Evolutionary conservation across 352 stramenopile species (phyloP).

Genomic region (Pythium rhizo-oryzae): DNA sequence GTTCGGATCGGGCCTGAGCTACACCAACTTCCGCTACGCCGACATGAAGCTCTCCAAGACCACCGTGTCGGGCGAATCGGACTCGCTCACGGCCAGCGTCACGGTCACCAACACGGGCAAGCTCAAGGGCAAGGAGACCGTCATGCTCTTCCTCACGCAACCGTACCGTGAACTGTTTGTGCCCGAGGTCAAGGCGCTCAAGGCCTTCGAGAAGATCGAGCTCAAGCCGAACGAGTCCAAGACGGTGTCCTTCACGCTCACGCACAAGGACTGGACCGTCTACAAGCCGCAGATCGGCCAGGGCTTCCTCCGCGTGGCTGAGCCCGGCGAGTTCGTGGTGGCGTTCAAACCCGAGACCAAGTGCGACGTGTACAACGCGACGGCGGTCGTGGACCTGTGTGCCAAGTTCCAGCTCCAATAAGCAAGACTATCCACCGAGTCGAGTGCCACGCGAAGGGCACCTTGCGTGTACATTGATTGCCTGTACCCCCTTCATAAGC

Average conservation of each 20-base stretch:
- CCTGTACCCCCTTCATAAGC: no score
- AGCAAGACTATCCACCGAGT: not conserved
- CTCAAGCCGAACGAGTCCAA: slow-evolving; percentile 34
- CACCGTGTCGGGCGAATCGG: slow-evolving; percentile 24
- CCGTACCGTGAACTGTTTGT: slow-evolving; percentile 33
- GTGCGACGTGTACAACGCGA: slow-evolving; percentile 33
- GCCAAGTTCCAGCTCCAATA: slow-evolving; percentile 25
- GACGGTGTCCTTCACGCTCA: slow-evolving; percentile 49
- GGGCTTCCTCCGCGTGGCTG: slow-evolving; percentile 39
- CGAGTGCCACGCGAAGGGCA: no score
- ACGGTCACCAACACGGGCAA: slow-evolving; percentile 36
- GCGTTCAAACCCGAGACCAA: slow-evolving; percentile 59
- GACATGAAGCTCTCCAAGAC: slow-evolving; percentile 37
- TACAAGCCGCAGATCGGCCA: slow-evolving; percentile 48
- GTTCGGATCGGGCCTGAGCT: slow-evolving; percentile 66
- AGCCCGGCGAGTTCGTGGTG: slow-evolving; percentile 63
- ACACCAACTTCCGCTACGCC: slow-evolving; percentile 64
- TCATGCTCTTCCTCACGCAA: slow-evolving; percentile 43
- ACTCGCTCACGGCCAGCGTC: slow-evolving; percentile 21
- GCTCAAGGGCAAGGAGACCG: slow-evolving; percentile 44
- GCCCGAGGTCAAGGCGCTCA: slow-evolving; percentile 75
- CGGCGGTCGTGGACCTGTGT: slow-evolving; percentile 15
- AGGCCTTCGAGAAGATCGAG: slow-evolving; percentile 69
- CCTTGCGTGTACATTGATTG: no score
- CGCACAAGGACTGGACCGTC: slow-evolving; percentile 51